These are phyloP conservation scores for Eucalyptus globulus DNA, from an alignment of 345 rosid genomes.

Conservation along the genomic window DNA sequence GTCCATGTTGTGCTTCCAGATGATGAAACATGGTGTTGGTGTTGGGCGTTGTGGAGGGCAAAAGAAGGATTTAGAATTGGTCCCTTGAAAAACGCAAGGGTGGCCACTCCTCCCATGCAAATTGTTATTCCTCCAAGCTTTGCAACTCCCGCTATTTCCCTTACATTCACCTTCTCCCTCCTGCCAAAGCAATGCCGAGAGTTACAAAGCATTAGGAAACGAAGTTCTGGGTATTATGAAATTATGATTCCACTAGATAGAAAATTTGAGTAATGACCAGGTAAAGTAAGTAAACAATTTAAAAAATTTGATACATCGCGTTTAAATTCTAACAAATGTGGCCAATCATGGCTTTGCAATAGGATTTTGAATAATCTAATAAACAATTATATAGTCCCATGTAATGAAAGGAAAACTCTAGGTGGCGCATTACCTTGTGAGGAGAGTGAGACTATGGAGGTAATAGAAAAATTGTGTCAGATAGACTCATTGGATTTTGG, in stretches of 20 bases:
- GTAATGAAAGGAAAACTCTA: background rate
- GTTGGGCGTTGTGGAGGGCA: background rate
- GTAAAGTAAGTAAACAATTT: background rate
- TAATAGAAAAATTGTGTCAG: too few relatives aligned
- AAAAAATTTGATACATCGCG: background rate
- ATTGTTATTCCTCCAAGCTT: slow-evolving; percentile 1
- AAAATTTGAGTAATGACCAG: background rate
- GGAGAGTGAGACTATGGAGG: background rate
- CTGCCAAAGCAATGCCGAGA: background rate
- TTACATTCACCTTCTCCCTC: slow-evolving; percentile 9
- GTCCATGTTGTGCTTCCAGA: background rate
- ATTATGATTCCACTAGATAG: background rate
- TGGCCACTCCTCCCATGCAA: background rate
- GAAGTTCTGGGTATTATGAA: background rate
- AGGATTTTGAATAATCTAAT: background rate
- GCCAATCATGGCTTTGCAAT: background rate
- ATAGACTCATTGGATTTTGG: too few relatives aligned
- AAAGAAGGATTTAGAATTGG: background rate
- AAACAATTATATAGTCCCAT: background rate
- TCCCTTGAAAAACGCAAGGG: slow-evolving; percentile 4
- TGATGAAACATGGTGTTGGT: background rate
- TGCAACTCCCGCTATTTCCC: background rate
- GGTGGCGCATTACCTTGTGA: background rate
- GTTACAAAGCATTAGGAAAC: background rate
- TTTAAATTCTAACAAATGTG: background rate